Base-by-base conservation (phyloP, 2,329 filamentous ascomycete species). In the Pseudopyricularia cyperi region DNA sequence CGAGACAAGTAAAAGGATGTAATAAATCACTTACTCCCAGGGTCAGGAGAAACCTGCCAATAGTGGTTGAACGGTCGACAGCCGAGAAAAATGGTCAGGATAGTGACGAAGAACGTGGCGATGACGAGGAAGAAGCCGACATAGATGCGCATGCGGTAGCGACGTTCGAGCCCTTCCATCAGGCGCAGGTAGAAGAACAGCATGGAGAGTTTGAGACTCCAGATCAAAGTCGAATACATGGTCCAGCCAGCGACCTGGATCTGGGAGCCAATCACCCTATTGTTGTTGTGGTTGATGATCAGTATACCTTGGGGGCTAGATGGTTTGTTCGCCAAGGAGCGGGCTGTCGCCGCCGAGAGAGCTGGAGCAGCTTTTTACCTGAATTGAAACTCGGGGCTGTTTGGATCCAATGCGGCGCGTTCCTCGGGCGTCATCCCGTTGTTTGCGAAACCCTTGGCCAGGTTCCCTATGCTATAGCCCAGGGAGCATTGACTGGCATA, bases 211-310 rank as follows among this genome's bases (percentile, higher is more conserved):
- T 80, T 80, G 52, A 80, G 61, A 32, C 70, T 62, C 71, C 72
- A 77, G 46, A 80, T 61, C 28, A 80, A 61, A 7, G 70, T 60
- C 2, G 72, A 71, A 56, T 81, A 81, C 39, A 69, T 62, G 11
- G 71, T 71, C 76, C 77, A 80, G 15, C 76, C 75, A 0, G 72
- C 62, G 2, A 79, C 60, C 54, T 76, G 72, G 2, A 73, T 71
- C 57, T 77, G 74, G 19, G 71, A 78, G 0, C 76, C 76, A 9
- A 68, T 65, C 1, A 76, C 67, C 28, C 74, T 68, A 30, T 8
- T n/a, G 34, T 55, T 57, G 4, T 59, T 57, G 56, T 68, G 76
- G 58, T 77, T 72, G 32, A 63, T 58, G 6, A 69, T 17, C 5
- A 47, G 14, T 26, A 8, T 12, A n/a, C n/a, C 15, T n/a, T n/a